Evolutionary conservation across 306 rosid genomes (phyloP).

Genomic region (Vicia villosa): DNA sequence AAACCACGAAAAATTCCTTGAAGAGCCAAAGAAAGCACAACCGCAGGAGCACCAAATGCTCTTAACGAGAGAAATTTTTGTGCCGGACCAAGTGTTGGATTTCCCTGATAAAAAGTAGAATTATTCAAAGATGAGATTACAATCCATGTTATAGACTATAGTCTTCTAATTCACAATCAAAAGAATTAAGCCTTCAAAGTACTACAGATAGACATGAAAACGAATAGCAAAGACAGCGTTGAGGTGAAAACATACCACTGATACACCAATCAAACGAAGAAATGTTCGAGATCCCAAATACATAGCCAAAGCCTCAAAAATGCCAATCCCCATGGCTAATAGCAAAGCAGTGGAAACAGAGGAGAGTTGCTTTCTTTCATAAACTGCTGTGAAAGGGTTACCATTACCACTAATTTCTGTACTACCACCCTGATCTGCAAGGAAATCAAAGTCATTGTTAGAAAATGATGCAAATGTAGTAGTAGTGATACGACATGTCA

Average conservation of each 20-base stretch:
- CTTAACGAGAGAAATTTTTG: conserved; percentile 71
- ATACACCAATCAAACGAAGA: conserved; percentile 75
- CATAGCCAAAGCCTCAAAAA: conserved; percentile 83
- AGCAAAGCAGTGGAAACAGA: conserved; percentile 94
- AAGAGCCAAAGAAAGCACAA: conserved; percentile 89
- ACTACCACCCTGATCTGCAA: conserved; percentile 41
- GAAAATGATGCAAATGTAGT: conserved; percentile 2
- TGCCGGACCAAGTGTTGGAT: conserved; percentile 64
- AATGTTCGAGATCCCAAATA: conserved; percentile 71
- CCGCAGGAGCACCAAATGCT: conserved; percentile 98
- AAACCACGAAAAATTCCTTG: conserved; percentile 99
- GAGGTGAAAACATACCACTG: conserved; percentile 58
- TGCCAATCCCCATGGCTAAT: conserved; percentile 75
- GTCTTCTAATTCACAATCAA: neutral
- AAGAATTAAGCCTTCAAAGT: neutral
- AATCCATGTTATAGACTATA: neutral
- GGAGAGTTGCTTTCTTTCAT: conserved; percentile 68
- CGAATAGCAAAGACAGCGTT: neutral
- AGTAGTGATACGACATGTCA: neutral
- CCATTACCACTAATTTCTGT: conserved; percentile 43
- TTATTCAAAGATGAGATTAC: conserved; percentile 13
- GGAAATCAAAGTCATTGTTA: conserved; percentile 37
- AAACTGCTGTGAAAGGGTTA: conserved; percentile 38
- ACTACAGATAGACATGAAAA: neutral
- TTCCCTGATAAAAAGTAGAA: conserved; percentile 54